Evolutionary conservation across 805 yeast genomes (phyloP), one percentile per base, ranked within the genome.

Genomic region (Clavispora fructus): DNA sequence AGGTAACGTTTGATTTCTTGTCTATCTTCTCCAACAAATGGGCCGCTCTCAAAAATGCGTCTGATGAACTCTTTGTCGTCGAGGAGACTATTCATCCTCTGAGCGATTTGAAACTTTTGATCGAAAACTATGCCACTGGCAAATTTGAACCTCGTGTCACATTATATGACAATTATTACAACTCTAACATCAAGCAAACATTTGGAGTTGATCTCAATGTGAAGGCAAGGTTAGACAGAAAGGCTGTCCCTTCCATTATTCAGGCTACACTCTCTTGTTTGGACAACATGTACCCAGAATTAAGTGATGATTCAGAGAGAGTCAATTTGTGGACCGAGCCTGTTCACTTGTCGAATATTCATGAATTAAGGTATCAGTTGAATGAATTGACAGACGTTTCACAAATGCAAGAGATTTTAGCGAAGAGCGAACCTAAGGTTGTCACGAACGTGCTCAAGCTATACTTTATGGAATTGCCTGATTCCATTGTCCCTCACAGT

Each of bases 131-230:
- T 58, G 75, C 80, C 43, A 84, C 92, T 0, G 96, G 96, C 0
- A 71, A 75, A 37, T 88, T 85, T 64, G 70, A 77, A 41, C 96
- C 96, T 13, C 77, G 74, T 42, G 91, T 84, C 8, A 71, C 78
- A 0, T 73, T 85, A 13, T 88, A 87, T 63, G 95, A 87, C 59
- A 87, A 86, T 61, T 88, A 87, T 66, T 86, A 86, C 63, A 80
- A 82, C 51, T 77, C 87, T 6, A 79, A 81, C 40, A 75, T 82
- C 39, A 67, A 63, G 41, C 92, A 86, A 61, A 82, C 83, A 8
- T 88, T 88, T 67, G 96, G 96, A 11, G 84, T 86, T 40, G 91
- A 83, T 51, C 64, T 88, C 41, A 85, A 82, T 46, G 77, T 83
- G 23, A 77, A 87, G 44, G 79, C 90, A 43, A 73, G 91, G 38